These are phyloP conservation scores for Catunica adiposa DNA, from an alignment of 2,329 filamentous ascomycete genomes.

Conservation along the genomic window DNA sequence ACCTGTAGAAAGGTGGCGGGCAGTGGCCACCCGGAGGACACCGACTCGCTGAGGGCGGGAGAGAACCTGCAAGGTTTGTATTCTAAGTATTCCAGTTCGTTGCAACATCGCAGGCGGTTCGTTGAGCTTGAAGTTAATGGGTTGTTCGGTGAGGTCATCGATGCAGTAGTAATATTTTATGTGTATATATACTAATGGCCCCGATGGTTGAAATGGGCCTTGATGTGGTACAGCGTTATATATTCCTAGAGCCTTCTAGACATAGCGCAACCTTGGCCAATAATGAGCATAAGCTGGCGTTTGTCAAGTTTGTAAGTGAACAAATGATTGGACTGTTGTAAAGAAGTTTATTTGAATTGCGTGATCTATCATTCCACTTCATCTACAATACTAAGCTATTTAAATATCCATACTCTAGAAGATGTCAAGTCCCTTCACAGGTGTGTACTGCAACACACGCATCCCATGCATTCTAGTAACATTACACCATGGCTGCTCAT, in stretches of 20 bases:
- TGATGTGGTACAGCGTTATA: neutral
- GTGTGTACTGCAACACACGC: conserved; percentile 12
- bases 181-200: conserved; percentile 10
- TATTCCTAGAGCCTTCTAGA: neutral
- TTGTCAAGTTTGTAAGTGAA: too few relatives aligned
- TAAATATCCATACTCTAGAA: neutral
- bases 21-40: neutral
- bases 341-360: too few relatives aligned
- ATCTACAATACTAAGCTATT: neutral
- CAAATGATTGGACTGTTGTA: too few relatives aligned
- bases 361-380: neutral
- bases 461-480: conserved; percentile 10
- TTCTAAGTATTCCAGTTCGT: neutral
- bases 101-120: neutral
- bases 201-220: neutral
- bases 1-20: neutral
- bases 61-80: too few relatives aligned
- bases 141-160: neutral
- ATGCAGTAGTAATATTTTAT: neutral
- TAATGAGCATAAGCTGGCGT: too few relatives aligned
- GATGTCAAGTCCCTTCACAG: conserved; percentile 6
- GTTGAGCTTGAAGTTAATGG: neutral
- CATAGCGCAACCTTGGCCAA: too few relatives aligned
- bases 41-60: too few relatives aligned
- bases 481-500: conserved; percentile 12